Evolutionary conservation across 2,329 filamentous ascomycete species (phyloP), one percentile per base, ranked within the genome.

Genomic region (Hyphodiscus sp.): DNA sequence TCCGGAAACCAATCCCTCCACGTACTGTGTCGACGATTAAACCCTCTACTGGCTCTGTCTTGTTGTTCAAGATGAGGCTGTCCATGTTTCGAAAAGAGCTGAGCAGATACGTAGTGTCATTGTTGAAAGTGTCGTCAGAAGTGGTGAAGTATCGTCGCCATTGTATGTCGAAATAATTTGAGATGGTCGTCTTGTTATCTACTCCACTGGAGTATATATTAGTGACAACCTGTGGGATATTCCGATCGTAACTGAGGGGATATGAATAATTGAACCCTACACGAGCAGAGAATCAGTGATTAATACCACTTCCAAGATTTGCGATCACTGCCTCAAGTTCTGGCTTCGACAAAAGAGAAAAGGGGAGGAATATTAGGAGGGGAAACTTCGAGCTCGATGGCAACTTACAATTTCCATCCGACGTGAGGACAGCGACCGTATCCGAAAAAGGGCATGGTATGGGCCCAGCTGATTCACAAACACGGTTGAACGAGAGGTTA

Each of bases 1-100:
- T 76, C 20, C 75, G 68, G 10, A 76, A 71, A 0, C 74, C 74
- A 19, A 77, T 65, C 0, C 73, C 72, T 0, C 74, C 74, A 18
- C 63, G 65, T 20, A 63, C 59, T 20, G 67, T 68, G 53, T 77
- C 73, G 0, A 76, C 69, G 8, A 77, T 60, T 3, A 77, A 62
- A 0, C 74, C 74, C 56, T 77, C 75, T 0, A 77, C 62, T 1
- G 68, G 50, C 20, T 50, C 47, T 19, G 52, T 43, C 1, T 19
- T 38, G 26, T 56, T 49, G 29, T 58, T 53, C 41, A 62, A 20
- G 8, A 53, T 50, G 42, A 63, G 23, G 20, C 53, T 47, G 49
- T 58, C 16, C 53, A 63, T 50, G 45, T 50, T 19, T 42, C 58
- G 49, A 58, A 65, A 70, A 9, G 54, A 49, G 41, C 68, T 68